Base-by-base conservation (phyloP, 208 protist species). In the Wallacemonas collosoma region DNA sequence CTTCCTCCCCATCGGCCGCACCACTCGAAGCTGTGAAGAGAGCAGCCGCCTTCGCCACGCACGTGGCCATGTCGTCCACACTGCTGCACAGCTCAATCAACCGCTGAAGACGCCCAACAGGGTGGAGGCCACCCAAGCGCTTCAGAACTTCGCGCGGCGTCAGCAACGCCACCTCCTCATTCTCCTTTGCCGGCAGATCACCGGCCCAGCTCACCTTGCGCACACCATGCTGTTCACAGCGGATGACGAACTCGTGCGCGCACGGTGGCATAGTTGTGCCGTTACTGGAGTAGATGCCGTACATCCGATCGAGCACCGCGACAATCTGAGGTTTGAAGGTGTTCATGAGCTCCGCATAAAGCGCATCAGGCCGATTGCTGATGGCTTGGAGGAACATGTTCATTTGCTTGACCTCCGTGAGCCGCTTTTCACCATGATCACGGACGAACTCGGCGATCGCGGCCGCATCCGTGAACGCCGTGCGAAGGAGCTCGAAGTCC, bases 231-330 rank as follows among this genome's bases (percentile, higher is more conserved):
- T 91, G 80, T 64, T 96, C 89, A 64, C 89, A 94, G 56, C 89
- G 91, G 55, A 96, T 91, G 17, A 93, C 56, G 70, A 93, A 96
- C 69, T 96, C 89, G 68, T 94, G 91, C 14, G 79, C 83, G 3
- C 80, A 53, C 1, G 89, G 87, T 8, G 55, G 69, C 64, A 91
- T 80, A 1, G 77, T 45, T 4, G 64, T 60, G 36, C 81, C 81
- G 5, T 43, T 38, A n/a, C 75, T 74, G 9, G 84, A 81, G 68
- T 83, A 90, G 38, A 92, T 38, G 26, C 86, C 73, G 68, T 87
- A 85, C 70, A 96, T 76, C 17, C 80, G 75, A 68, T 93, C 87
- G 1, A 96, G 79, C 4, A 86, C 56, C 2, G 81, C 69, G 17
- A 82, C 71, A 0, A 93, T 80, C 50, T 89, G 77, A 2, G 64